phyloP scores from a whole-genome alignment of 495 filamentous ascomycete species.

The Penicillium tannophilum region DNA sequence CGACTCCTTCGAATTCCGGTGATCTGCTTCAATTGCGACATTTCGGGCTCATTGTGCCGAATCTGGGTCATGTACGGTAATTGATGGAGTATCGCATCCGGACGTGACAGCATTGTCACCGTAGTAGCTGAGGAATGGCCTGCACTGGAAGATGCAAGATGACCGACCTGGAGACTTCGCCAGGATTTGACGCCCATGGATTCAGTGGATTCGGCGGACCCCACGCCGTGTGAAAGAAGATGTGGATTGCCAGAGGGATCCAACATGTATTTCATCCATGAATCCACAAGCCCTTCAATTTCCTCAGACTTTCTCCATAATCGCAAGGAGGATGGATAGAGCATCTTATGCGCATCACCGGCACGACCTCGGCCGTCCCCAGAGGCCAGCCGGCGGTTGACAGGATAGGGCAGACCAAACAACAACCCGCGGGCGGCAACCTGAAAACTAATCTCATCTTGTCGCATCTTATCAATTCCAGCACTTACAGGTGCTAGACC shows the following conservation, averaged over 20 bases:
- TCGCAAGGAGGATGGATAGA: conserved; percentile 77
- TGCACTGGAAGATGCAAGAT: conserved; percentile 1
- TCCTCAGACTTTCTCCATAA: conserved; percentile 80
- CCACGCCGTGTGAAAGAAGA: conserved; percentile 12
- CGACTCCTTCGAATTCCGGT: conserved; percentile 59
- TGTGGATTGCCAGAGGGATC: conserved; percentile 23
- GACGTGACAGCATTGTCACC: conserved; percentile 60
- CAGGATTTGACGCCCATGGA: conserved; percentile 36
- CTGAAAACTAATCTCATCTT: conserved; percentile 92
- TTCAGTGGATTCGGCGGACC: conserved; percentile 32
- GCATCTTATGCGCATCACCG: conserved; percentile 76
- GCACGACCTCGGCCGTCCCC: conserved; percentile 23
- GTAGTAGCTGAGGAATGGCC: conserved; percentile 26
- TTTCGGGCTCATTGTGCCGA: conserved; percentile 22
- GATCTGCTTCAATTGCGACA: conserved; percentile 65
- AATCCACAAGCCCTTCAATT: conserved; percentile 67
- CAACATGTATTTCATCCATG: conserved; percentile 56
- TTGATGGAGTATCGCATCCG: conserved; percentile 77
- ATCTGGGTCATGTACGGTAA: conserved; percentile 83
- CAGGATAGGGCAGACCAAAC: conserved; percentile 81
- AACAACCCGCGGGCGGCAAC: conserved; percentile 80
- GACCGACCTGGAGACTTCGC: conserved; percentile 31
- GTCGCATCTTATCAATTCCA: conserved; percentile 72
- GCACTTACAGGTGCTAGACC: conserved; percentile 45
- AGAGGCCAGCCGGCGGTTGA: conserved; percentile 60